These are phyloP conservation scores for Globisporangium lucens DNA, from an alignment of 352 stramenopile genomes.

Conservation along the genomic window DNA sequence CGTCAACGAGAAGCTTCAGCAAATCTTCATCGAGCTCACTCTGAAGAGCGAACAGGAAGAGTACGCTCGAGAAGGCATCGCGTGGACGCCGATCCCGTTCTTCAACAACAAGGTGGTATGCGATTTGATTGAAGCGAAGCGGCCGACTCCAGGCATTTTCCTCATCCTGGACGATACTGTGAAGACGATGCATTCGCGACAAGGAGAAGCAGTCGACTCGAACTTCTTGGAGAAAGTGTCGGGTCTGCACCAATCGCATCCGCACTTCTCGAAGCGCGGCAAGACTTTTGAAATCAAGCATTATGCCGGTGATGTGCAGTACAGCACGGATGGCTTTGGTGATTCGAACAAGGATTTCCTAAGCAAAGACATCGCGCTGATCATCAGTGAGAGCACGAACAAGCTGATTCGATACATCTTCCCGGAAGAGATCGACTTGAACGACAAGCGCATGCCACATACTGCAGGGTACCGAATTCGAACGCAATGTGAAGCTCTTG, in stretches of 20 bases:
- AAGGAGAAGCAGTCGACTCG: slow-evolving; percentile 73
- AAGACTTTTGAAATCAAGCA: slow-evolving; percentile 85
- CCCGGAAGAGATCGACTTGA: slow-evolving; percentile 75
- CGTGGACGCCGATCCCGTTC: slow-evolving; percentile 89
- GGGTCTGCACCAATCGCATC: slow-evolving; percentile 54
- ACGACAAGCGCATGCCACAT: slow-evolving; percentile 77
- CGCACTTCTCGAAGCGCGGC: slow-evolving; percentile 83
- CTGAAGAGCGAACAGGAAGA: slow-evolving; percentile 91
- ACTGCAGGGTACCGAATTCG: slow-evolving; percentile 83
- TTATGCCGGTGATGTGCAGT: slow-evolving; percentile 86
- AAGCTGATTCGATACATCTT: slow-evolving; percentile 88
- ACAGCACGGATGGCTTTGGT: slow-evolving; percentile 78
- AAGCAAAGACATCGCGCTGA: slow-evolving; percentile 78
- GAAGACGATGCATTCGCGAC: slow-evolving; percentile 85
- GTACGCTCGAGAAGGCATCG: slow-evolving; percentile 94
- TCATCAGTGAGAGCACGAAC: slow-evolving; percentile 80
- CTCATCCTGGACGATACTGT: slow-evolving; percentile 83
- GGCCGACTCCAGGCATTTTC: slow-evolving; percentile 74
- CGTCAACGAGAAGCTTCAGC: slow-evolving; percentile 93
- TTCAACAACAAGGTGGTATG: slow-evolving; percentile 93
- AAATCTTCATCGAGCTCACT: slow-evolving; percentile 91
- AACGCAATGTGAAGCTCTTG: slow-evolving; percentile 86
- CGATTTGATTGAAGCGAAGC: slow-evolving; percentile 79
- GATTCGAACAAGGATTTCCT: slow-evolving; percentile 82
- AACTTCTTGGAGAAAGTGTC: slow-evolving; percentile 83